Conservation (phyloP, 108 stramenopile species). For the Seminavis robusta region DNA sequence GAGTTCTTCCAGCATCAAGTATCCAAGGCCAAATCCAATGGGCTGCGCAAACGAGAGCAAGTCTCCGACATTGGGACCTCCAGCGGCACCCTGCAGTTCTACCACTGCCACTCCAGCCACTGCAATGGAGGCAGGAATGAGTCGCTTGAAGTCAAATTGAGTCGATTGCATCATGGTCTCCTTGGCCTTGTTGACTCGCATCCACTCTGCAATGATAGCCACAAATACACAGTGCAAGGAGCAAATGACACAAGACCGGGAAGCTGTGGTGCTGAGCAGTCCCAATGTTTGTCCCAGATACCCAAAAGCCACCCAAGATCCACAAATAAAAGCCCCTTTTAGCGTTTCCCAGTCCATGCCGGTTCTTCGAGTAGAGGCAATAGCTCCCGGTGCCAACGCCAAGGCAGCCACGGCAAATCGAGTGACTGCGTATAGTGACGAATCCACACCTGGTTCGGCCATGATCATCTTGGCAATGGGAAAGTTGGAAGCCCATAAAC, state of each 20-base stretch:
- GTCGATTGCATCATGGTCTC: conserved; percentile 14
- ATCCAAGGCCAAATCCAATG: conserved; percentile 75
- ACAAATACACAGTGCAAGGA: conserved; percentile 74
- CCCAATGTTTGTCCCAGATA: conserved; percentile 68
- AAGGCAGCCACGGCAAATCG: conserved; percentile 57
- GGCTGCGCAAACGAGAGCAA: conserved; percentile 68
- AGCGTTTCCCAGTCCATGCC: conserved; percentile 49
- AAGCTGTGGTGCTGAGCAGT: conserved; percentile 55
- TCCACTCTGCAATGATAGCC: conserved; percentile 53
- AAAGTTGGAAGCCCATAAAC: conserved; percentile 76
- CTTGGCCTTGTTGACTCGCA: conserved; percentile 35
- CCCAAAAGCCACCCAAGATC: conserved; percentile 72
- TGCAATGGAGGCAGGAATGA: conserved; percentile 56
- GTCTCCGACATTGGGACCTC: conserved; percentile 56
- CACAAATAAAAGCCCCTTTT: conserved; percentile 47
- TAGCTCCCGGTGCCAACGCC: conserved; percentile 31
- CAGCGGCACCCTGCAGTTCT: conserved; percentile 58
- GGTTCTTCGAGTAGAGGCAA: conserved; percentile 17
- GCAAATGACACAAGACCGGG: conserved; percentile 69
- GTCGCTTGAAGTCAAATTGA: conserved; percentile 42
- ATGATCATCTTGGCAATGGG: conserved; percentile 55
- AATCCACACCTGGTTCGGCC: conserved; percentile 64
- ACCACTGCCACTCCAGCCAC: conserved; percentile 67
- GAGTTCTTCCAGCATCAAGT: conserved; percentile 57
- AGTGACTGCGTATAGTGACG: conserved; percentile 51